A percentile compares a stretch with the other conserved stretches of the same genome.
Conservation (phyloP, 495 filamentous ascomycete genomes). For the Annulohypoxylon bovei region DNA sequence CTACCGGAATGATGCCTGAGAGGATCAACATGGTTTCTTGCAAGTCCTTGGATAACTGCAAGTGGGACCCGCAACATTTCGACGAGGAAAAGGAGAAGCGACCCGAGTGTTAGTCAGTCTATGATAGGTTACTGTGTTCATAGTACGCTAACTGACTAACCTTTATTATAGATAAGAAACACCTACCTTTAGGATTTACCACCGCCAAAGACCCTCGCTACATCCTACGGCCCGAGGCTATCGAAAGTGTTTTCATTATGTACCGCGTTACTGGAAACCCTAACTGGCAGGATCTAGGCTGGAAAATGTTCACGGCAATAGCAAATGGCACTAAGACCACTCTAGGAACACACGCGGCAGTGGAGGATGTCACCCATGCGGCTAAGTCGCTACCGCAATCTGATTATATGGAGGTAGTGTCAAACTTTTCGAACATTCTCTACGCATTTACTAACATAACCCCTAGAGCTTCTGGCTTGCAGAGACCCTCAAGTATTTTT, state of each 20-base stretch:
- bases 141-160: background rate
- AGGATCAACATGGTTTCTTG: constrained; percentile 71
- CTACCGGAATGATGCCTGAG: constrained; percentile 90
- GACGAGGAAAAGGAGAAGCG: constrained; percentile 39
- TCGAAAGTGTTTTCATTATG: constrained; percentile 76
- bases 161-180: constrained; percentile 32
- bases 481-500: constrained; percentile 86
- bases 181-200: constrained; percentile 50
- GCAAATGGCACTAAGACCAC: constrained; percentile 67
- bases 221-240: constrained; percentile 67
- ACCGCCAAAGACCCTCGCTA: constrained; percentile 55
- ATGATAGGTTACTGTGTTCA: background rate
- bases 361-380: constrained; percentile 64
- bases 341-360: constrained; percentile 67
- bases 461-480: constrained; percentile 69
- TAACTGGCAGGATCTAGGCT: constrained; percentile 70
- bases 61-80: constrained; percentile 75
- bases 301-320: constrained; percentile 77
- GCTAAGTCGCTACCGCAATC: constrained; percentile 42
- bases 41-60: constrained; percentile 66
- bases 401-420: constrained; percentile 59
- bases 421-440: background rate
- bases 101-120: constrained; percentile 40
- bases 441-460: constrained; percentile 35
- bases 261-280: constrained; percentile 76